Base-by-base conservation (phyloP, 2,329 filamentous ascomycete species). In the Aspergillus spinulosporus region DNA sequence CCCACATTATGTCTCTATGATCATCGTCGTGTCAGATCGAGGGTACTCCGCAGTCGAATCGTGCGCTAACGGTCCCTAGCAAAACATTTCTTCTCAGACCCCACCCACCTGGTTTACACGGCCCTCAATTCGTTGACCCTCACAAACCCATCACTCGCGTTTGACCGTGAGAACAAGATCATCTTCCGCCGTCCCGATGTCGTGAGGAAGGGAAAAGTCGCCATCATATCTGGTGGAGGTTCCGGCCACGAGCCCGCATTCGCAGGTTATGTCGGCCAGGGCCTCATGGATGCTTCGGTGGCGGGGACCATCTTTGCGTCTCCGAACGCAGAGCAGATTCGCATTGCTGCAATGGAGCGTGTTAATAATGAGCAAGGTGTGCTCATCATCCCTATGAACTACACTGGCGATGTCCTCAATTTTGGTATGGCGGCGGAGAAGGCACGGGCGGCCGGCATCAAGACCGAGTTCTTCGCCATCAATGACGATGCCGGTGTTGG, bases 381-480 rank as follows among this genome's bases (percentile, higher is more conserved):
- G 1, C 73, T 97, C 40, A 88, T 96, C n/a, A 87, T 92, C 4
- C 89, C 96, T 31, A 96, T 96, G 90, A 97, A 97, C 73, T 96
- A 96, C 74, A 96, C 91, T 1, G 89, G 89, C 37, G 89, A 92
- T 71, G 84, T 96, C 52, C 82, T 97, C 64, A 95, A 96, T 76
- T 97, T 97, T 70, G 92, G 92, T 54, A 88, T 97, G 83, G 92
- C 88, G 0, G 90, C 94, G 6, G 93, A 97, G 74, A 96, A 96
- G 78, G 92, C 92, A 12, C 87, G 88, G 57, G 91, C 91, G 1
- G 84, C 85, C 0, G 92, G 91, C 0, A 75, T 91, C 26, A 76
- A 85, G 14, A 89, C 90, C 0, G 89, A 96, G 71, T 96, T 97
- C 88, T 86, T 96, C 7, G 88, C 96, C 6, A 90, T 97, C 5